Evolutionary conservation across 176 grass and related monocot species (phyloP).

Genomic region (Ensete glaucum): DNA sequence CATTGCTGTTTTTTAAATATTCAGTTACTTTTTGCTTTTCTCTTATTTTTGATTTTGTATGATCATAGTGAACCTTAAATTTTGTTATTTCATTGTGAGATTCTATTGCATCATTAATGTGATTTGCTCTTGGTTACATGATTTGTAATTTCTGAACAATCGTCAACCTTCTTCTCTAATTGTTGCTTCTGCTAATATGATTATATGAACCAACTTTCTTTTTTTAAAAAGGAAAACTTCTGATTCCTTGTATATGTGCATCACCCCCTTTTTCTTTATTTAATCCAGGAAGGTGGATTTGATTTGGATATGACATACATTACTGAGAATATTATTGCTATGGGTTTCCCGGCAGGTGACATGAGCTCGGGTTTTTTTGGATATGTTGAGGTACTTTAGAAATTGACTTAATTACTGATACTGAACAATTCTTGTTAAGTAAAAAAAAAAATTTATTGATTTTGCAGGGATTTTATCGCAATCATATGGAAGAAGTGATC

Average conservation of each 20-base stretch:
- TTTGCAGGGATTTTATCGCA: slow-evolving; percentile 90
- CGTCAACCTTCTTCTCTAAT: no score
- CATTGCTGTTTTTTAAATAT: background rate
- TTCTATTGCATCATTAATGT: no score
- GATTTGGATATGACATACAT: slow-evolving; percentile 99
- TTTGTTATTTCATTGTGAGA: no score
- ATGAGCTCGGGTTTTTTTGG: slow-evolving; percentile 97
- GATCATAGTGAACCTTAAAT: background rate
- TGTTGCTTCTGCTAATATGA: no score
- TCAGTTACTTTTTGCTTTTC: background rate
- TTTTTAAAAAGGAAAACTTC: background rate
- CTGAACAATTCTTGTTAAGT: background rate
- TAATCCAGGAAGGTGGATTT: slow-evolving; percentile 92
- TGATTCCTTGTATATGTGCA: background rate
- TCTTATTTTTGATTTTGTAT: background rate
- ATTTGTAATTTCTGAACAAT: no score
- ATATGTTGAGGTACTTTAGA: slow-evolving; percentile 88
- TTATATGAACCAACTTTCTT: no score
- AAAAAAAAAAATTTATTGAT: background rate
- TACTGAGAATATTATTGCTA: slow-evolving; percentile 98
- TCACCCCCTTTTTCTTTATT: background rate
- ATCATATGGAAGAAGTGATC: slow-evolving; percentile 99
- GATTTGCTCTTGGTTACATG: no score
- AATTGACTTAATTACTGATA: background rate
- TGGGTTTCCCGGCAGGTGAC: slow-evolving; percentile 99